phyloP scores from a whole-genome alignment of 169 alveolate genomes.

The Blepharisma undulans region DNA sequence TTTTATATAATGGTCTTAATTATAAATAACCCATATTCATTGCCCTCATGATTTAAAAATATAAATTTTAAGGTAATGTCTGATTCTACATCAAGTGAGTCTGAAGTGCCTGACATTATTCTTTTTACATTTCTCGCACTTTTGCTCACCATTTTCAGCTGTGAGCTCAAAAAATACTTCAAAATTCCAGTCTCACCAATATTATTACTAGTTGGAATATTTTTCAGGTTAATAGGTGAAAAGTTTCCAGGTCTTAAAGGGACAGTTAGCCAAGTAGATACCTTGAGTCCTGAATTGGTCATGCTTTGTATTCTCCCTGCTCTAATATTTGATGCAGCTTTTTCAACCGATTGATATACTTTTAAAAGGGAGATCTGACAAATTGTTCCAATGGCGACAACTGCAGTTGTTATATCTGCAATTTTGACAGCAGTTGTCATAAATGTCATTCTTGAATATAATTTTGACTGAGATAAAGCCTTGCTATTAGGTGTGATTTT shows the following conservation, averaged over 20 bases:
- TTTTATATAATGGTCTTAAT: too few species aligned
- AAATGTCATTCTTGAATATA: slow-evolving; percentile 51
- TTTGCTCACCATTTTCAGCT: background rate
- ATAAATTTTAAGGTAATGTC: background rate
- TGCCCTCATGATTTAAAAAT: too few species aligned
- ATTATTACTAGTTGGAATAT: background rate
- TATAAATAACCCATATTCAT: too few species aligned
- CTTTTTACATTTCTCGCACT: background rate
- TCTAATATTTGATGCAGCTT: slow-evolving; percentile 61
- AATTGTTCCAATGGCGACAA: slow-evolving; percentile 50
- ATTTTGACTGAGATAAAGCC: slow-evolving; percentile 59
- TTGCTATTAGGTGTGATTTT: slow-evolving; percentile 66
- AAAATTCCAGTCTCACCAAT: slow-evolving; percentile 3
- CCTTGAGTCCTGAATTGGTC: slow-evolving; percentile 42
- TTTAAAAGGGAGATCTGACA: slow-evolving; percentile 46
- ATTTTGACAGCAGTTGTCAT: slow-evolving; percentile 55
- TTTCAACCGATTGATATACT: slow-evolving; percentile 62
- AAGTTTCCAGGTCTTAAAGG: background rate
- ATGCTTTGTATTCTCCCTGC: slow-evolving; percentile 54
- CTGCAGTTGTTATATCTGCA: slow-evolving; percentile 59
- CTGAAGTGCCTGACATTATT: background rate
- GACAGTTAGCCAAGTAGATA: background rate
- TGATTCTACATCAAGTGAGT: background rate
- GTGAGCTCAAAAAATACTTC: background rate
- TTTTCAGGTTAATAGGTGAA: background rate